A percentile compares a stretch with the other conserved stretches of the same genome.
Evolutionary conservation across 169 alveolate genomes (phyloP).

Genomic region (Babesia sp.): DNA sequence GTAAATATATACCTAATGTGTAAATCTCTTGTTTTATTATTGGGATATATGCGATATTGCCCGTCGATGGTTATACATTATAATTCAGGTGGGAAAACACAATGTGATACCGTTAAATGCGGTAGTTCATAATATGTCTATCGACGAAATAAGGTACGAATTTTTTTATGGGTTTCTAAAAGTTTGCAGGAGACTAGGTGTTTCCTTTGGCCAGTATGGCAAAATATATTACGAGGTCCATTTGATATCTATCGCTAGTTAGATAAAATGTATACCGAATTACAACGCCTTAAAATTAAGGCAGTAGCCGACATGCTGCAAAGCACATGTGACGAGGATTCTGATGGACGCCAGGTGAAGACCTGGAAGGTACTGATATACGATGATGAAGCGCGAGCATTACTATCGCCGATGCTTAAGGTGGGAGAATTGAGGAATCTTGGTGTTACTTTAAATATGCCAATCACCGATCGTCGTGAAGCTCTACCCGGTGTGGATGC

Average conservation of each 20-base stretch:
- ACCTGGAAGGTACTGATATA: conserved; percentile 84
- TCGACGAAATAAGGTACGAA: conserved; percentile 75
- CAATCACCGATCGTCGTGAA: conserved; percentile 71
- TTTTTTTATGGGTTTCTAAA: neutral
- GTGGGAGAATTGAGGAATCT: conserved; percentile 82
- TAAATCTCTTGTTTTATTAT: too few species aligned
- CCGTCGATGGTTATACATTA: too few species aligned
- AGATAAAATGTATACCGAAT: conserved; percentile 40
- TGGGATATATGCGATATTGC: too few species aligned
- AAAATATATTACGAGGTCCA: conserved; percentile 72
- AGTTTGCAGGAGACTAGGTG: conserved; percentile 70
- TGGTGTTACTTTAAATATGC: conserved; percentile 83
- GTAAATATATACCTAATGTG: conserved; percentile 36
- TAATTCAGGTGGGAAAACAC: conserved; percentile 73
- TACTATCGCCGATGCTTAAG: conserved; percentile 80
- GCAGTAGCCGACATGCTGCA: conserved; percentile 50
- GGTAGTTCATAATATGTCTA: conserved; percentile 73
- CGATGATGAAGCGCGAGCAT: conserved; percentile 77
- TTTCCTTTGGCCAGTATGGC: conserved; percentile 69
- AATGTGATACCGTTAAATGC: conserved; percentile 67
- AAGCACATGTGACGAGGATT: conserved; percentile 55
- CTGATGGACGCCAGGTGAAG: conserved; percentile 66
- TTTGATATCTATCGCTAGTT: conserved; percentile 40
- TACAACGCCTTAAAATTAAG: conserved; percentile 47
- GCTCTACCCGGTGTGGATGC: conserved; percentile 86